Evolutionary conservation across 176 grass and related monocot genomes (phyloP).

Genomic region (Oryza officinalis): DNA sequence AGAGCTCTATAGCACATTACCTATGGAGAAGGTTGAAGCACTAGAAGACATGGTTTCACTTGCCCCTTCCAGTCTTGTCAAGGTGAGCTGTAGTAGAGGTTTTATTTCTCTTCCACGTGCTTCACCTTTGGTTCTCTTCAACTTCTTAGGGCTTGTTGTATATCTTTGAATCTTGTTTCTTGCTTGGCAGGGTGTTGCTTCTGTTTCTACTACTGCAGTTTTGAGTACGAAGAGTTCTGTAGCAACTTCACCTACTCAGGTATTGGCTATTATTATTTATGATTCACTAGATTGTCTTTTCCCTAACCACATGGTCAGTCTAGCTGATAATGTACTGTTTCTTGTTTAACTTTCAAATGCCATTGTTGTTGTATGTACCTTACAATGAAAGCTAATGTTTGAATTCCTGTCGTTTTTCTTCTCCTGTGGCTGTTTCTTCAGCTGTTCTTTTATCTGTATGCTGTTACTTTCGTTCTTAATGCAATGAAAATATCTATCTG

Average conservation of each 20-base stretch:
- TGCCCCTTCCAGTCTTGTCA: conserved; percentile 83
- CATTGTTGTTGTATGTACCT: conserved; percentile 1
- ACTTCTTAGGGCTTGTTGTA: conserved; percentile 15
- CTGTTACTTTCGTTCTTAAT: background rate
- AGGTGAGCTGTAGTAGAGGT: conserved; percentile 55
- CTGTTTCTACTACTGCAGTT: conserved; percentile 69
- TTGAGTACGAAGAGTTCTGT: conserved; percentile 66
- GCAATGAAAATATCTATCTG: background rate
- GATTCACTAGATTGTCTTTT: conserved; percentile 11
- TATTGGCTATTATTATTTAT: conserved; percentile 28
- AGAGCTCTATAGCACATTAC: conserved; percentile 83
- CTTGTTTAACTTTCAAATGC: conserved; percentile 27
- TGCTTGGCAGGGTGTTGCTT: conserved; percentile 69
- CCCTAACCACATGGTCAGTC: background rate
- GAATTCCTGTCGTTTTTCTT: background rate
- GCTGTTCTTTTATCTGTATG: background rate
- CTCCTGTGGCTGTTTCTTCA: background rate
- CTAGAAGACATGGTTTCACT: conserved; percentile 99
- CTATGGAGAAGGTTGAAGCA: conserved; percentile 97
- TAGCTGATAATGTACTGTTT: conserved; percentile 24
- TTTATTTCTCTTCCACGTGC: conserved; percentile 9
- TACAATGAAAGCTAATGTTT: conserved; percentile 7
- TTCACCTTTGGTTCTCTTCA: conserved; percentile 1
- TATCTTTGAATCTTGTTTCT: conserved; percentile 36
- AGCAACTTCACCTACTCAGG: conserved; percentile 64